Conservation (phyloP, 192 early-diverging fungal species). For the Coemansia sp. region DNA sequence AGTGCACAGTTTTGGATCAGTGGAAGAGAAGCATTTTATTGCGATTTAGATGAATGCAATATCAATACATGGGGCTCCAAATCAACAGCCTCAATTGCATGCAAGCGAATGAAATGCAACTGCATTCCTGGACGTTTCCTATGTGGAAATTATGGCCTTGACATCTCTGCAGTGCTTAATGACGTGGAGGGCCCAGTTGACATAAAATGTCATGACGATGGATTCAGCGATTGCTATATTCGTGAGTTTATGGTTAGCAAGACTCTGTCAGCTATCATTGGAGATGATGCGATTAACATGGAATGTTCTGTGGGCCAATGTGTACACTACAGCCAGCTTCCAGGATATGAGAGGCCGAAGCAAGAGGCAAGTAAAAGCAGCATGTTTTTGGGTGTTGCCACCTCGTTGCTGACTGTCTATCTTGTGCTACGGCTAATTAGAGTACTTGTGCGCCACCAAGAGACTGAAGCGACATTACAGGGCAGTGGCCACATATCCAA, state of each 20-base stretch:
- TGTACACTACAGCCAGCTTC: conserved; percentile 83
- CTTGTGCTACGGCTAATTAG: conserved; percentile 40
- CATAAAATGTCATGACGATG: conserved; percentile 71
- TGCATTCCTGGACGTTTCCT: conserved; percentile 80
- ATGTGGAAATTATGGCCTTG: conserved; percentile 81
- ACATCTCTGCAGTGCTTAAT: conserved; percentile 76
- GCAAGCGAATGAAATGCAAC: conserved; percentile 73
- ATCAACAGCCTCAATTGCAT: conserved; percentile 61
- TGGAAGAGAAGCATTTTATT: conserved; percentile 87
- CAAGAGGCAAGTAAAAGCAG: conserved; percentile 36
- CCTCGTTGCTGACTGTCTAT: conserved; percentile 46
- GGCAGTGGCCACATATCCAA: neutral
- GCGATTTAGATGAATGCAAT: conserved; percentile 73
- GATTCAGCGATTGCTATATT: conserved; percentile 84
- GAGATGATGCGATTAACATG: conserved; percentile 80
- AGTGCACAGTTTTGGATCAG: conserved; percentile 88
- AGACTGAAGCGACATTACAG: neutral
- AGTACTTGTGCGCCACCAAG: conserved; percentile 19
- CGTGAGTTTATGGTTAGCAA: conserved; percentile 41
- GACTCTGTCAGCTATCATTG: conserved; percentile 63
- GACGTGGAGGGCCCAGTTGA: conserved; percentile 78
- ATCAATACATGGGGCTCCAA: conserved; percentile 55
- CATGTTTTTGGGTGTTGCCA: conserved; percentile 33
- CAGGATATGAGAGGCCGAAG: conserved; percentile 59
- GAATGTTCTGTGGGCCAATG: conserved; percentile 82